Percentiles rank a stretch among this genome's conserved stretches.
phyloP scores from a whole-genome alignment of 2,329 filamentous ascomycete genomes.

The Fusarium globosum region DNA sequence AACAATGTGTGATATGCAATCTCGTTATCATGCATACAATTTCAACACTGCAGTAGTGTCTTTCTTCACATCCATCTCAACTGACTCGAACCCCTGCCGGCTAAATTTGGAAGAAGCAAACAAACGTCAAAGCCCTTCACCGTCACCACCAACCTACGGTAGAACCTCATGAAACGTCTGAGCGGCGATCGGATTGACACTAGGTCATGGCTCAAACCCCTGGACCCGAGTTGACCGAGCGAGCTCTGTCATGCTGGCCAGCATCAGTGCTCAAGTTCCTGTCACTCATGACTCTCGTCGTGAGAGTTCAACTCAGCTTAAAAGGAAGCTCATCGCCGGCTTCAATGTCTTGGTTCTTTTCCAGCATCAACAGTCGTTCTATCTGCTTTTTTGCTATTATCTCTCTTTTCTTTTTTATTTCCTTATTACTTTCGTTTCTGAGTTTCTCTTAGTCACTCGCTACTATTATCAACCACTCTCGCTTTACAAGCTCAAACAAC shows the following conservation, averaged over 20 bases:
- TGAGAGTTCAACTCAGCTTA: slow-evolving; percentile 16
- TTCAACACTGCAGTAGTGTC: slow-evolving; percentile 6
- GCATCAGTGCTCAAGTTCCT: not conserved
- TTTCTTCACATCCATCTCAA: not conserved
- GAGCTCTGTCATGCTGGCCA: slow-evolving; percentile 3
- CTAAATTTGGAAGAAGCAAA: slow-evolving; percentile 33
- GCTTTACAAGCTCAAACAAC: slow-evolving; percentile 8
- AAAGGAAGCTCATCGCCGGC: slow-evolving; percentile 19
- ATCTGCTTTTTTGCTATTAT: slow-evolving; percentile 11
- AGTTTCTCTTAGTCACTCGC: not conserved
- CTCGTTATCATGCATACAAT: not conserved
- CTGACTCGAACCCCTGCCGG: slow-evolving; percentile 27
- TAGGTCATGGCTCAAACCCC: slow-evolving; percentile 13
- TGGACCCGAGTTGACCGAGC: slow-evolving; percentile 20
- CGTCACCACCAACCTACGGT: slow-evolving; percentile 26
- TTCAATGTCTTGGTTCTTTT: slow-evolving; percentile 1
- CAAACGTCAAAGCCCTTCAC: slow-evolving; percentile 26
- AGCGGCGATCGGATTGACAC: slow-evolving; percentile 33
- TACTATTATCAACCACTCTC: slow-evolving; percentile 3
- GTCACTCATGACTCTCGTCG: not conserved
- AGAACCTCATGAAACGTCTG: slow-evolving; percentile 32
- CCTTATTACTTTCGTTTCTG: slow-evolving; percentile 19
- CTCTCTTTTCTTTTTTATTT: slow-evolving; percentile 12
- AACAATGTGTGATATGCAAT: slow-evolving; percentile 8
- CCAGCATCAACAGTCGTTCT: slow-evolving; percentile 29